Evolutionary conservation across 2,329 filamentous ascomycete species (phyloP).

Genomic region (Aspergillus intermedius): DNA sequence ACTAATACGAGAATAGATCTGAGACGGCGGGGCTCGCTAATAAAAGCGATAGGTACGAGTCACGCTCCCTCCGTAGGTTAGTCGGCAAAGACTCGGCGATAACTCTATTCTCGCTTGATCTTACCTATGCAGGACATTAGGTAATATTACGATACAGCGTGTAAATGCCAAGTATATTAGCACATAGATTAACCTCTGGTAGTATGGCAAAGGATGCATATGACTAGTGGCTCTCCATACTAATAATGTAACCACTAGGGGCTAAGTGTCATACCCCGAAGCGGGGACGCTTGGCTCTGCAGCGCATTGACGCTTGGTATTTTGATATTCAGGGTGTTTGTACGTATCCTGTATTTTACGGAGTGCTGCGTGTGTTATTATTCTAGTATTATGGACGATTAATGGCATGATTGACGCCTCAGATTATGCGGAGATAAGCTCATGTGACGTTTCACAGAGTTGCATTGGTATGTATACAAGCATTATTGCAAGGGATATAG

Average conservation of each 20-base stretch:
- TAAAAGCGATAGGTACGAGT: too few species aligned
- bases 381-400: slow-evolving; percentile 5
- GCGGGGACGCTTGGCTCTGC: slow-evolving; percentile 17
- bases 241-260: neutral
- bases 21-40: too few species aligned
- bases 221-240: too few species aligned
- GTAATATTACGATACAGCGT: too few species aligned
- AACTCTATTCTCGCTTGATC: too few species aligned
- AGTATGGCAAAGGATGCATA: too few species aligned
- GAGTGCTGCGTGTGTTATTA: neutral
- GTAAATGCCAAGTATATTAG: too few species aligned
- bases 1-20: too few species aligned
- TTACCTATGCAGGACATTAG: too few species aligned
- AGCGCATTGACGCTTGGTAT: slow-evolving; percentile 16
- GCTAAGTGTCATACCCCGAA: slow-evolving; percentile 1
- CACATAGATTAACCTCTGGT: too few species aligned
- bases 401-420: slow-evolving; percentile 17
- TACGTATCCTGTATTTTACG: neutral
- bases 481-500: neutral
- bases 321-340: slow-evolving; percentile 6
- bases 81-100: too few species aligned
- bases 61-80: too few species aligned
- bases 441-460: slow-evolving; percentile 30
- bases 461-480: slow-evolving; percentile 10
- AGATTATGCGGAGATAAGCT: slow-evolving; percentile 34